Evolutionary conservation across 2,329 filamentous ascomycete species (phyloP).

Genomic region (Alternaria burnsii): DNA sequence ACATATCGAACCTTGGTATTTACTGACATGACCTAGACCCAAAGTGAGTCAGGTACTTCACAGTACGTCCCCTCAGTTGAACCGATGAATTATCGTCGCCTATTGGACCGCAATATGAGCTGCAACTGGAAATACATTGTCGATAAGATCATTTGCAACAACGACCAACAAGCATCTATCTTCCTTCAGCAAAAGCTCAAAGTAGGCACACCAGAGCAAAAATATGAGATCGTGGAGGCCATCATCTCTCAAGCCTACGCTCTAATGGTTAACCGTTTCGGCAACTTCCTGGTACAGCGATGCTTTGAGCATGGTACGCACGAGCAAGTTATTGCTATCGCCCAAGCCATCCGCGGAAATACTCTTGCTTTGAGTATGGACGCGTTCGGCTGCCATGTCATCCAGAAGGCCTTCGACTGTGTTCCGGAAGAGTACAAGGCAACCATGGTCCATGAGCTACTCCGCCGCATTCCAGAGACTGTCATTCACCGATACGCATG

Average conservation of each 20-base stretch:
- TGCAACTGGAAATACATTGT: conserved; percentile 99
- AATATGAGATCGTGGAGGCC: conserved; percentile 95
- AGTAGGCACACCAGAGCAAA: conserved; percentile 92
- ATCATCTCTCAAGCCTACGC: conserved; percentile 95
- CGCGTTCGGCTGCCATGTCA: conserved; percentile 96
- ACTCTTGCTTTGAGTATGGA: conserved; percentile 97
- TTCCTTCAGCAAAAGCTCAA: conserved; percentile 99
- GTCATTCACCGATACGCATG: conserved; percentile 99
- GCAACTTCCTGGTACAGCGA: conserved; percentile 97
- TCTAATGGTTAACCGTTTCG: conserved; percentile 97
- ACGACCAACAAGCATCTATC: conserved; percentile 98
- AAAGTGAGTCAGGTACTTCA: conserved; percentile 34
- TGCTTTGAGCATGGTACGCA: conserved; percentile 98
- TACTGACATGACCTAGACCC: conserved; percentile 29
- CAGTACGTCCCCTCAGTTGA: conserved; percentile 89
- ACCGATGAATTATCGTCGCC: conserved; percentile 92
- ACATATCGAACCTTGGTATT: background rate
- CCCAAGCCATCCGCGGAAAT: conserved; percentile 91
- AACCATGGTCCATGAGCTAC: conserved; percentile 97
- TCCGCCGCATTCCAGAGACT: conserved; percentile 94
- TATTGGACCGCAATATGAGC: conserved; percentile 93
- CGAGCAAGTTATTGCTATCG: conserved; percentile 92
- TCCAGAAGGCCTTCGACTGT: conserved; percentile 98
- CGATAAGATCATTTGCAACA: conserved; percentile 99
- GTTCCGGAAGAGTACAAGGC: conserved; percentile 98